These are phyloP conservation scores for Dispira simplex DNA, from an alignment of 192 early-diverging fungal species.

Conservation along the genomic window DNA sequence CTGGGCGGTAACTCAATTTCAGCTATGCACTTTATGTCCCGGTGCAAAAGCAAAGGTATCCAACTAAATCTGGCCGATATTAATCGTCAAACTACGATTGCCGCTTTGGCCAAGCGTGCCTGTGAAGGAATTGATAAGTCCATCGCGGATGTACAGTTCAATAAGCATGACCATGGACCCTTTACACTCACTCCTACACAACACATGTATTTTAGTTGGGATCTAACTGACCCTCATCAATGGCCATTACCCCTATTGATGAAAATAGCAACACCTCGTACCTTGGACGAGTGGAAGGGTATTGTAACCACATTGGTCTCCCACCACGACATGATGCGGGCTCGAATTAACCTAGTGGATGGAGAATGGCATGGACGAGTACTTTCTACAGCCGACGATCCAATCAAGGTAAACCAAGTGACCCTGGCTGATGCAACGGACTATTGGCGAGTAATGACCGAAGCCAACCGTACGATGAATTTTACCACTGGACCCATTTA, in stretches of 20 bases:
- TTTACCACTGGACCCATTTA: background rate
- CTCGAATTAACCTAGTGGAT: background rate
- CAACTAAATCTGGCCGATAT: background rate
- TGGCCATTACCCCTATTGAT: background rate
- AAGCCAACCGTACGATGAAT: background rate
- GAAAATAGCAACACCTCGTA: too few relatives aligned
- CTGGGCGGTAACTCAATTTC: conserved; percentile 6
- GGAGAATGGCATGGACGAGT: background rate
- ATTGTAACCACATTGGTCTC: background rate
- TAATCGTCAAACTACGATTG: background rate
- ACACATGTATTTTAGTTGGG: background rate
- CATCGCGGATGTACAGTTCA: background rate
- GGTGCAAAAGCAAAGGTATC: background rate
- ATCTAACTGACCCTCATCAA: background rate
- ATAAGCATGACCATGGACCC: background rate
- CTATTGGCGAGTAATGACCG: background rate
- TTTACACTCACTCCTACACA: background rate
- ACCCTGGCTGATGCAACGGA: too few relatives aligned
- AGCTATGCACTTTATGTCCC: background rate
- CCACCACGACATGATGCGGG: conserved; percentile 5
- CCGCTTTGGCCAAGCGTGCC: background rate
- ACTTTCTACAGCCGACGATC: background rate
- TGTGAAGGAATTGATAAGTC: too few relatives aligned
- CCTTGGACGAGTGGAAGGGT: background rate
- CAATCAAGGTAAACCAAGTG: too few relatives aligned